Evolutionary conservation across 2,329 filamentous ascomycete species (phyloP), one percentile per base, ranked within the genome.

Genomic region (Amauroascus verrucosus): DNA sequence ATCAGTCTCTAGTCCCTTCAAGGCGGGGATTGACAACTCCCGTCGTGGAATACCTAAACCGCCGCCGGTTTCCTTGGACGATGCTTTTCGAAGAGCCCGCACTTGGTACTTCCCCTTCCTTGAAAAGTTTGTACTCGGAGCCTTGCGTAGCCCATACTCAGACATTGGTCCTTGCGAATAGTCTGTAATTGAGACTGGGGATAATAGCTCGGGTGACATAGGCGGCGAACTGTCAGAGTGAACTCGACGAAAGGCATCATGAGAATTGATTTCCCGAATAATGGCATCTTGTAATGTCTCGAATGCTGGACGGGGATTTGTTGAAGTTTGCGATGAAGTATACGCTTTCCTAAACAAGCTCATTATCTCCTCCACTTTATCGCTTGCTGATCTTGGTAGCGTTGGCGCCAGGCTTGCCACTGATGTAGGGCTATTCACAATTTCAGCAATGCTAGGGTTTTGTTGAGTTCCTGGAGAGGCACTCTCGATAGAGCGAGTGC

Each of bases 251-350:
- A 72, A 72, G 11, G 70, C 70, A 51, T 72, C 70, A 46, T 72
- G 70, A 2, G 67, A 72, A 51, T 72, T 72, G 48, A 72, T 70
- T 53, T 72, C 70, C 8, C 70, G 67, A 30, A 72, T 61, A 37
- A 72, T 72, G 14, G 69, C 64, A 60, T 72, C 70, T 54, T 72
- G 69, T 13, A 72, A 58, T 4, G 65, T 67, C 56, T 72, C 70
- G 51, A 68, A 70, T 1, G 67, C 70, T 13, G 70, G 65, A 43
- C 67, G 61, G 1, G 65, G 56, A n/a, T 59, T 64, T 6, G 62
- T 51, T 7, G 26, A 9, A 30, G 53, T 55, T 44, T 65, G 63
- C 6, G 61, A 61, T 1, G 67, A 64, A 33, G 50, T 59, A 44
- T 67, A 70, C 5, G 68, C 68, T 58, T 70, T 67, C 48, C 60